phyloP scores from a whole-genome alignment of 768 basidiomycete species.

The Boletus insuetus region DNA sequence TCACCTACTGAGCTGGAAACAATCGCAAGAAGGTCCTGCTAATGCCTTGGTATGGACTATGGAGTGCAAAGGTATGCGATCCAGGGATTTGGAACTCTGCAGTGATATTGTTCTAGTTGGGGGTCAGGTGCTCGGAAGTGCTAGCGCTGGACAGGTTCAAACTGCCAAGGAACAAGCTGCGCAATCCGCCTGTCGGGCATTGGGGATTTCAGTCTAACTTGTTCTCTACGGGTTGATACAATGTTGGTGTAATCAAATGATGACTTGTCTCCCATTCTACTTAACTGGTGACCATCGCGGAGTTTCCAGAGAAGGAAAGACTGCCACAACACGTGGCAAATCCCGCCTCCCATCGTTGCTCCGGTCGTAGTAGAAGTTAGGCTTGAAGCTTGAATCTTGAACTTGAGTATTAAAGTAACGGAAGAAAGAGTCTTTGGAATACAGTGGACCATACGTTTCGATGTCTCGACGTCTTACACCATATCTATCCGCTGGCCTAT shows the following conservation, averaged over 20 bases:
- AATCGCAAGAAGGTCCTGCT: constrained; percentile 39
- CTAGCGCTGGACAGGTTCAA: constrained; percentile 41
- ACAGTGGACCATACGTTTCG: not conserved
- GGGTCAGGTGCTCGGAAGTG: constrained; percentile 47
- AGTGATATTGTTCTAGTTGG: constrained; percentile 36
- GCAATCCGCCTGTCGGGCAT: constrained; percentile 37
- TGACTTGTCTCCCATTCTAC: not conserved
- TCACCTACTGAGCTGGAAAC: constrained; percentile 41
- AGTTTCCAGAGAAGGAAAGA: constrained; percentile 26
- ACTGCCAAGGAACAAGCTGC: constrained; percentile 50
- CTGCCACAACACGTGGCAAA: not conserved
- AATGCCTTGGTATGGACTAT: constrained; percentile 48
- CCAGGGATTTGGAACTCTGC: too few species aligned
- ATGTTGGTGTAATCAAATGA: not conserved
- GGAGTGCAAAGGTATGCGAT: constrained; percentile 53
- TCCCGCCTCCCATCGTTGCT: not conserved
- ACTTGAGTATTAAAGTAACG: not conserved
- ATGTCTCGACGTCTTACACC: constrained; percentile 45
- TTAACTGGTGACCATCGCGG: constrained; percentile 17
- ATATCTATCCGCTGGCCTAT: constrained; percentile 51
- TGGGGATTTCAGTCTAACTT: constrained; percentile 19
- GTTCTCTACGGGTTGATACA: constrained; percentile 4
- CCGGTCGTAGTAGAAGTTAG: not conserved
- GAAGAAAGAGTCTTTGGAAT: not conserved
- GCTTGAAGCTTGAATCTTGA: not conserved